Evolutionary conservation across 176 grass and related monocot species (phyloP).

Genomic region (Cenchrus americanus): DNA sequence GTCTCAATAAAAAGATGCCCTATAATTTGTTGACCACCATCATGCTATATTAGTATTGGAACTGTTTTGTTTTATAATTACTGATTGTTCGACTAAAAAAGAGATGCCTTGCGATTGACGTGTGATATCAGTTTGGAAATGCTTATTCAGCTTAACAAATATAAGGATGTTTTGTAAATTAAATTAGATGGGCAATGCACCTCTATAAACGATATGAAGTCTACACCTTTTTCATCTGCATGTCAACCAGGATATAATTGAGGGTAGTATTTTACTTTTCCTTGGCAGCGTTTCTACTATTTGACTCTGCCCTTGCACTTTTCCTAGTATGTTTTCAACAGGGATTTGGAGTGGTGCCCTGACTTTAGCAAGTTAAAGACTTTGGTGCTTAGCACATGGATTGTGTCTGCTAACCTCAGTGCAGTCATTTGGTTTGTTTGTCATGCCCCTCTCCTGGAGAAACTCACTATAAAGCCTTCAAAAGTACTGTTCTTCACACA

Average conservation of each 20-base stretch:
- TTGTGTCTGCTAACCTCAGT: background rate
- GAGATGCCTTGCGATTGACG: background rate
- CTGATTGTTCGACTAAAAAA: background rate
- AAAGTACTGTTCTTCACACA: slow-evolving; percentile 3
- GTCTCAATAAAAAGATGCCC: background rate
- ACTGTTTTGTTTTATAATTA: background rate
- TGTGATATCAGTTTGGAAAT: background rate
- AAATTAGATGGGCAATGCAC: background rate
- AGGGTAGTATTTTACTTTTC: background rate
- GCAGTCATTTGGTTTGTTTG: slow-evolving; percentile 31
- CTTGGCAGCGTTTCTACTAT: background rate
- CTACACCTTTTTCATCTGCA: background rate
- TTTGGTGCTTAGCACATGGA: background rate
- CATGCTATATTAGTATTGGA: background rate
- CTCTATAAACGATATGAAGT: background rate
- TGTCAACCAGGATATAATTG: background rate
- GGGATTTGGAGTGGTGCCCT: slow-evolving; percentile 16
- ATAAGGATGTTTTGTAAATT: background rate
- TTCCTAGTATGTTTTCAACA: slow-evolving; percentile 23
- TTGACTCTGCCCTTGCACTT: background rate
- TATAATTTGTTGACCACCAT: background rate
- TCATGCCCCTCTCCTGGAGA: slow-evolving; percentile 9
- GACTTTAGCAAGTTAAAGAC: background rate
- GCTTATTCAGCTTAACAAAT: background rate
- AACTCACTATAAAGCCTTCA: slow-evolving; percentile 1